Evolutionary conservation across 2,329 filamentous ascomycete genomes (phyloP).

Genomic region (Penicillium hordei): DNA sequence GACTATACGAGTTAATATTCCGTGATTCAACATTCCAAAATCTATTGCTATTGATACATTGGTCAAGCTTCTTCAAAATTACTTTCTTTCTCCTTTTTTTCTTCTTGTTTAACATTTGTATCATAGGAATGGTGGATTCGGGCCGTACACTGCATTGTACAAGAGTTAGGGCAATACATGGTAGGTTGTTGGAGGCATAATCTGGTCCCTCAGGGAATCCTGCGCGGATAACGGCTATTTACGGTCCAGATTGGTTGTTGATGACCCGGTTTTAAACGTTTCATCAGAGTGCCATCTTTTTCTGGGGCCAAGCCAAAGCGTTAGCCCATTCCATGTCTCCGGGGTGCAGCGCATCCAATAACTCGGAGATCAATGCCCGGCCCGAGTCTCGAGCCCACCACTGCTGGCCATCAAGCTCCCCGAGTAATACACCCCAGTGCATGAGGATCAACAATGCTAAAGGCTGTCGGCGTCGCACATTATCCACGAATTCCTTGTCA

Average conservation of each 20-base stretch:
- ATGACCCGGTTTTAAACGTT: neutral
- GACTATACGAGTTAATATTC: too few species aligned
- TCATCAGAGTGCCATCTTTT: conserved; percentile 29
- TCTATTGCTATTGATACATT: too few species aligned
- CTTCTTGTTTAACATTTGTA: too few species aligned
- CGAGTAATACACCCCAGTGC: conserved; percentile 39
- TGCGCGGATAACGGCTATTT: neutral
- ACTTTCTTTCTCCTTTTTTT: too few species aligned
- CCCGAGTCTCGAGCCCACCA: conserved; percentile 41
- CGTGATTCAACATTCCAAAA: too few species aligned
- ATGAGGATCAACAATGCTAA: conserved; percentile 36
- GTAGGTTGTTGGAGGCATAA: neutral
- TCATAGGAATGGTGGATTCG: too few species aligned
- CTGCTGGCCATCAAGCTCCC: conserved; percentile 31
- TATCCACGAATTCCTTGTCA: conserved; percentile 35
- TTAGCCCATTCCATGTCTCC: conserved; percentile 27
- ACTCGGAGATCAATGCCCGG: conserved; percentile 30
- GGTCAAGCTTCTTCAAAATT: too few species aligned
- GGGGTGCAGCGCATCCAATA: conserved; percentile 23
- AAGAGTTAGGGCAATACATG: neutral
- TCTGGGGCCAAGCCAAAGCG: conserved; percentile 33
- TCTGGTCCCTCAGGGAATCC: too few species aligned
- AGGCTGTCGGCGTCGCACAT: conserved; percentile 31
- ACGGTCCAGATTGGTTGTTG: neutral
- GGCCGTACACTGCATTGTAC: too few species aligned